Conservation (phyloP, 1,284 basidiomycete species). For the Ceratobasidium sp. region DNA sequence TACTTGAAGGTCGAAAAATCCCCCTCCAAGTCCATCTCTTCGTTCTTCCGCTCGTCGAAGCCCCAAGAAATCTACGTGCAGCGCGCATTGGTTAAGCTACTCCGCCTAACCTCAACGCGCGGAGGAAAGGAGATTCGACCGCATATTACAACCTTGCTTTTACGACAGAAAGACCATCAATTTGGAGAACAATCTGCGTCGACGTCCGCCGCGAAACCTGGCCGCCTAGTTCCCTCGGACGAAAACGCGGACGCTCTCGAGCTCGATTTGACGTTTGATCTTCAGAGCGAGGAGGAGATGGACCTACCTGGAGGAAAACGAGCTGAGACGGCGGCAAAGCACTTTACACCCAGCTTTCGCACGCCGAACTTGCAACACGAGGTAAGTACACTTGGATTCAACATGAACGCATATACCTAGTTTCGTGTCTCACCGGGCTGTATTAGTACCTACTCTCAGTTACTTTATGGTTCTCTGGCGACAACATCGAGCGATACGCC, state of each 20-base stretch:
- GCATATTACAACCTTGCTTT: background rate
- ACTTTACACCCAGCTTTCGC: constrained; percentile 32
- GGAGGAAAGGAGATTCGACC: constrained; percentile 29
- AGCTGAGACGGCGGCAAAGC: background rate
- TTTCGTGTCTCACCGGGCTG: background rate
- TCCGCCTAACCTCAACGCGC: constrained; percentile 5
- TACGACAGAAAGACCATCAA: constrained; percentile 8
- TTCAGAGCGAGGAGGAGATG: constrained; percentile 16
- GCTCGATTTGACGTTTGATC: constrained; percentile 27
- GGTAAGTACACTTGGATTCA: background rate
- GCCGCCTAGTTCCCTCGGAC: constrained; percentile 3
- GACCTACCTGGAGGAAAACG: background rate
- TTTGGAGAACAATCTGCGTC: background rate
- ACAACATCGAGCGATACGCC: constrained; percentile 15
- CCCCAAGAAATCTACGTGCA: background rate
- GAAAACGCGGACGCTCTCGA: constrained; percentile 19
- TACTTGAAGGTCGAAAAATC: background rate
- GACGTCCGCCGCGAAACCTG: constrained; percentile 3
- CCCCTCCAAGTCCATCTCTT: background rate
- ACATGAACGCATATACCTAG: background rate
- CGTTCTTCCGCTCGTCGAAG: constrained; percentile 36
- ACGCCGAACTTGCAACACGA: constrained; percentile 42
- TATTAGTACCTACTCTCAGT: constrained; percentile 26
- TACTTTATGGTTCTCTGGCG: constrained; percentile 14
- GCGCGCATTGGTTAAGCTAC: constrained; percentile 10